phyloP scores from a whole-genome alignment of 2,329 filamentous ascomycete genomes.

The Trichoderma breve region DNA sequence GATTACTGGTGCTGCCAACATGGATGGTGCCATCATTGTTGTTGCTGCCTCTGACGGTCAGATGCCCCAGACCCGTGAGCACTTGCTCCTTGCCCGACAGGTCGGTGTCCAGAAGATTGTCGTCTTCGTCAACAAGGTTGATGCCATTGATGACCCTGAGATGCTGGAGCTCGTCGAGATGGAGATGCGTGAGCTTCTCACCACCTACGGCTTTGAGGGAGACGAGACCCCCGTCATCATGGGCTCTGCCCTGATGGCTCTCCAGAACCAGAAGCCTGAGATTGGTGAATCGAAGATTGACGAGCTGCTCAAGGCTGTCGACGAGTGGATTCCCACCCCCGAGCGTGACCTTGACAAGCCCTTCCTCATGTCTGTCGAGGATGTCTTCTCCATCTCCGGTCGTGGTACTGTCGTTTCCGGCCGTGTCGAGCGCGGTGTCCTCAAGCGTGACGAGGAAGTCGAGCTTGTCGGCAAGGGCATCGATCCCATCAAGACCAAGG shows the following conservation, averaged over 20 bases:
- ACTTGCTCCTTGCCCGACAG: constrained; percentile 94
- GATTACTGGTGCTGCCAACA: constrained; percentile 99
- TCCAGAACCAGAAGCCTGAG: constrained; percentile 82
- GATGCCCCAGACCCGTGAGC: constrained; percentile 99
- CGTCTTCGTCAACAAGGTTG: constrained; percentile 99
- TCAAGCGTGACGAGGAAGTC: constrained; percentile 93
- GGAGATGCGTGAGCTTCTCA: constrained; percentile 98
- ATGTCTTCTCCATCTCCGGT: constrained; percentile 84
- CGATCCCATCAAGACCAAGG: constrained; percentile 92
- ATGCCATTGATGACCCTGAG: constrained; percentile 94
- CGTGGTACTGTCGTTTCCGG: constrained; percentile 96
- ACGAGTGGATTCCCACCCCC: constrained; percentile 95
- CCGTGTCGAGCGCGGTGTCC: constrained; percentile 89
- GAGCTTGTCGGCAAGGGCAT: constrained; percentile 88
- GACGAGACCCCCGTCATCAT: constrained; percentile 97
- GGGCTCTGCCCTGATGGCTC: constrained; percentile 91
- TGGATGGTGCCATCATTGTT: constrained; percentile 98
- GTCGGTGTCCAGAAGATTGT: constrained; percentile 98
- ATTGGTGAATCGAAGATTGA: constrained; percentile 88
- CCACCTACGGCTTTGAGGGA: constrained; percentile 92
- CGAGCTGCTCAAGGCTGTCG: constrained; percentile 84
- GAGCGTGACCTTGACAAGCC: constrained; percentile 94
- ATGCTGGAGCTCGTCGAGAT: constrained; percentile 99
- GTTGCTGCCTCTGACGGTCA: constrained; percentile 98
- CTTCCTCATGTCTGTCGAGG: constrained; percentile 98